A percentile compares a stretch with the other conserved stretches of the same genome.
These are phyloP conservation scores for Tuber brumale DNA, from an alignment of 495 filamentous ascomycete genomes.

Conservation along the genomic window DNA sequence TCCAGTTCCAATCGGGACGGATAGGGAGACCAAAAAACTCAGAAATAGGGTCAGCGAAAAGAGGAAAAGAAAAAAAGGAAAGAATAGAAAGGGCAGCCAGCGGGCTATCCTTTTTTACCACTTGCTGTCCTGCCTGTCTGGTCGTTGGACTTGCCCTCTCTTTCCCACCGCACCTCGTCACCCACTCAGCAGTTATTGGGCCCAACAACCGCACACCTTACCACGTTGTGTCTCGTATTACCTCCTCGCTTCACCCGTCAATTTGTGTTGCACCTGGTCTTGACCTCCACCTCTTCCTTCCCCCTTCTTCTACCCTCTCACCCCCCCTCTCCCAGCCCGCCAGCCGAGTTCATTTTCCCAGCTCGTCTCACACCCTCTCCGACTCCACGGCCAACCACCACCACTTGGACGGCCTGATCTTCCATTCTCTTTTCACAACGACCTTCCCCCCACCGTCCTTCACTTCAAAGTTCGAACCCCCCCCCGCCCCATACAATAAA, in stretches of 20 bases:
- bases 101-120: neutral
- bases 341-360: slow-evolving; percentile 10
- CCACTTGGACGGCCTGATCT: neutral
- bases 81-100: neutral
- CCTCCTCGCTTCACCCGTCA: slow-evolving; percentile 1
- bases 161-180: neutral
- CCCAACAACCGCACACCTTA: neutral
- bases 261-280: slow-evolving; percentile 10
- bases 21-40: neutral
- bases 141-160: neutral
- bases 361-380: neutral
- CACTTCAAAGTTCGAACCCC: slow-evolving; percentile 5
- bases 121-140: neutral
- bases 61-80: neutral
- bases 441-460: slow-evolving; percentile 8
- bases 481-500: neutral
- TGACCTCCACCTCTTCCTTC: slow-evolving; percentile 1
- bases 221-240: slow-evolving; percentile 6
- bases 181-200: neutral
- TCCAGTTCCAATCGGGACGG: neutral
- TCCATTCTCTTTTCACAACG: slow-evolving; percentile 9
- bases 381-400: neutral
- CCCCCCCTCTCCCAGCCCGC: neutral
- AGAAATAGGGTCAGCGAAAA: neutral
- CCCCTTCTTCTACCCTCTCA: slow-evolving; percentile 4